Evolutionary conservation across 148 eudicot genomes (phyloP).

Genomic region (Linanthus parryae): DNA sequence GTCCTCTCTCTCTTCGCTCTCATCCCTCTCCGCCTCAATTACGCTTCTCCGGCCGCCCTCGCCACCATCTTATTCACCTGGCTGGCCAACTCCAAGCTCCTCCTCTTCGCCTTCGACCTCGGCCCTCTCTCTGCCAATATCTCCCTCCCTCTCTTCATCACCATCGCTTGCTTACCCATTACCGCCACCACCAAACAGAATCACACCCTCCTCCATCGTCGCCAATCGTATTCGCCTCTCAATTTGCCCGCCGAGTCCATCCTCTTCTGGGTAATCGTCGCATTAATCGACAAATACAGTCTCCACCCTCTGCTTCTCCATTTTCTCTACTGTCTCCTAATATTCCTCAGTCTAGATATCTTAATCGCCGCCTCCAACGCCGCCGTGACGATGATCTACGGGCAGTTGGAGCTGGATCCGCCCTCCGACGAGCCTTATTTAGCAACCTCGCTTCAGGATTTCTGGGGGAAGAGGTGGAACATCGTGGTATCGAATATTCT

Average conservation of each 20-base stretch:
- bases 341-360: conserved; percentile 32
- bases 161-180: too few relatives aligned
- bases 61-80: conserved; percentile 54
- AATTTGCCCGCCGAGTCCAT: conserved; percentile 13
- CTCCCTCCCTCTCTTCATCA: conserved; percentile 31
- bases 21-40: conserved; percentile 46
- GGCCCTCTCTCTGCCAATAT: conserved; percentile 25
- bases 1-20: conserved; percentile 45
- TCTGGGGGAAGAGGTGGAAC: conserved; percentile 50
- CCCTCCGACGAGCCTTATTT: conserved; percentile 55
- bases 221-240: conserved; percentile 37
- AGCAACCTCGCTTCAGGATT: conserved; percentile 49
- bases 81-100: conserved; percentile 56
- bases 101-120: conserved; percentile 40
- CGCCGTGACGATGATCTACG: conserved; percentile 14
- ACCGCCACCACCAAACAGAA: too few relatives aligned
- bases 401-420: conserved; percentile 30
- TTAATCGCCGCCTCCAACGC: conserved; percentile 16
- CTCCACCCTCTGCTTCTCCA: too few relatives aligned
- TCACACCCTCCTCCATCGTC: too few relatives aligned
- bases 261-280: conserved; percentile 4
- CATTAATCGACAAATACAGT: conserved; percentile 19
- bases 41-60: conserved; percentile 30
- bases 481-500: conserved; percentile 28
- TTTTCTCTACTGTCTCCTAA: conserved; percentile 13